A percentile compares a stretch with the other conserved stretches of the same genome.
Conservation (phyloP, 2,329 filamentous ascomycete genomes). For the Xylariaceae sp. region DNA sequence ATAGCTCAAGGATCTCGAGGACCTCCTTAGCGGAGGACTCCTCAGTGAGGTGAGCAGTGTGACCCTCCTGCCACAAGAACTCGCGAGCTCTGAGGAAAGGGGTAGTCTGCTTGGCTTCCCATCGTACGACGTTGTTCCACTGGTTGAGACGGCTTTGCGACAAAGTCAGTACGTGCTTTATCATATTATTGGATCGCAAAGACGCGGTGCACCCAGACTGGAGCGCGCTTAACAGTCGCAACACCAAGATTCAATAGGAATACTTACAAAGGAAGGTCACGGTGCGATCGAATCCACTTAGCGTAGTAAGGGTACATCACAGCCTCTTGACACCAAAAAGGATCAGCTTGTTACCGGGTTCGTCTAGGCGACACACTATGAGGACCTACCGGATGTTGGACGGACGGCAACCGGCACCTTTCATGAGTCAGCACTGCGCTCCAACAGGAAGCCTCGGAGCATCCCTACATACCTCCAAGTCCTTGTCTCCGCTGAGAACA, state of each 20-base stretch:
- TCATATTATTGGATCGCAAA: not conserved
- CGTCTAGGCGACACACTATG: not conserved
- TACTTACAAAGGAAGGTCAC: conserved; percentile 65
- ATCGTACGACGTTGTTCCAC: conserved; percentile 89
- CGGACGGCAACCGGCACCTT: conserved; percentile 61
- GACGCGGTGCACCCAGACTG: not conserved
- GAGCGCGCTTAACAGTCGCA: not conserved
- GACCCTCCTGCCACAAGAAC: conserved; percentile 97
- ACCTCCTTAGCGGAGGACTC: conserved; percentile 79
- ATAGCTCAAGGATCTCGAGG: conserved; percentile 85
- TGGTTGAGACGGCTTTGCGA: conserved; percentile 68
- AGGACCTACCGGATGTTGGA: conserved; percentile 49
- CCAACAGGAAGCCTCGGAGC: not conserved
- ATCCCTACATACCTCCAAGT: conserved; percentile 57
- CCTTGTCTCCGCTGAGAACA: conserved; percentile 66
- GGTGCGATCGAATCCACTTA: conserved; percentile 75
- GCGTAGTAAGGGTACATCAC: conserved; percentile 29
- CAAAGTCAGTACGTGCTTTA: not conserved
- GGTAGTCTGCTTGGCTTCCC: conserved; percentile 94
- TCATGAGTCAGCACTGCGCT: conserved; percentile 6
- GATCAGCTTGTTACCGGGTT: not conserved
- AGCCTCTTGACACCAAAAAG: conserved; percentile 42
- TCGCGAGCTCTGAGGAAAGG: conserved; percentile 87
- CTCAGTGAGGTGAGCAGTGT: conserved; percentile 82
- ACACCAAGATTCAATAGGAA: not conserved